phyloP scores from a whole-genome alignment of 163 green algal species.

The Scenedesmus sp. region DNA sequence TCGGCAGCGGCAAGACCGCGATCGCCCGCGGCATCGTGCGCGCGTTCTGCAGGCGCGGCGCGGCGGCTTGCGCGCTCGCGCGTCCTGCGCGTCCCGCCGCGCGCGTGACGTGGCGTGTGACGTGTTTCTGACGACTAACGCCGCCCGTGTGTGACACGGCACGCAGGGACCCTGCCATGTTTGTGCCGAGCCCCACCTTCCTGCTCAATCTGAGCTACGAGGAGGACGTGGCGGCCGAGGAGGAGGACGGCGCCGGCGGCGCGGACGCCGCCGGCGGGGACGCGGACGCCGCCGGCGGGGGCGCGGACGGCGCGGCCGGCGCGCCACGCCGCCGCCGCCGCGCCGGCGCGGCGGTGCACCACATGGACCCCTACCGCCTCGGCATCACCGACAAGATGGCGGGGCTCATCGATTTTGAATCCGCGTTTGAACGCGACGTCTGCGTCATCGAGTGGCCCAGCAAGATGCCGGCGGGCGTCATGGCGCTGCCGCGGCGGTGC shows the following conservation, averaged over 20 bases:
- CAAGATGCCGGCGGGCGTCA: slow-evolving; percentile 58
- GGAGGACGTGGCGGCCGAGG: slow-evolving; percentile 48
- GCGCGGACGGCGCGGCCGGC: no score
- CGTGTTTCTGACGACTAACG: no score
- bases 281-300: neutral
- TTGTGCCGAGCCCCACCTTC: slow-evolving; percentile 64
- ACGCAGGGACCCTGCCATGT: slow-evolving; percentile 50
- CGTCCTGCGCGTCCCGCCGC: no score
- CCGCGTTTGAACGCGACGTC: slow-evolving; percentile 51
- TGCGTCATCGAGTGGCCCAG: slow-evolving; percentile 69
- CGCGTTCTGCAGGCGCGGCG: no score
- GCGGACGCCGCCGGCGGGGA: no score
- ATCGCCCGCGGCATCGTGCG: slow-evolving; percentile 58
- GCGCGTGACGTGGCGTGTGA: neutral
- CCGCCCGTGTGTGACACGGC: no score
- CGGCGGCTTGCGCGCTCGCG: no score
- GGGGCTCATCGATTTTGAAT: slow-evolving; percentile 58
- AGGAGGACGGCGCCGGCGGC: neutral
- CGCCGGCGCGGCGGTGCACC: slow-evolving; percentile 43
- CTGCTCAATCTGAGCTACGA: slow-evolving; percentile 62
- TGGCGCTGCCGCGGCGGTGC: slow-evolving; percentile 42
- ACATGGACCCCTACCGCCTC: slow-evolving; percentile 68
- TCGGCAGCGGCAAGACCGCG: slow-evolving; percentile 63
- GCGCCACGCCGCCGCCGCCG: no score
- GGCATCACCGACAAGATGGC: slow-evolving; percentile 59